A percentile compares a stretch with the other conserved stretches of the same genome.
These are phyloP conservation scores for Pseudogymnoascus sp. DNA, from an alignment of 2,329 filamentous ascomycete species.

Conservation along the genomic window DNA sequence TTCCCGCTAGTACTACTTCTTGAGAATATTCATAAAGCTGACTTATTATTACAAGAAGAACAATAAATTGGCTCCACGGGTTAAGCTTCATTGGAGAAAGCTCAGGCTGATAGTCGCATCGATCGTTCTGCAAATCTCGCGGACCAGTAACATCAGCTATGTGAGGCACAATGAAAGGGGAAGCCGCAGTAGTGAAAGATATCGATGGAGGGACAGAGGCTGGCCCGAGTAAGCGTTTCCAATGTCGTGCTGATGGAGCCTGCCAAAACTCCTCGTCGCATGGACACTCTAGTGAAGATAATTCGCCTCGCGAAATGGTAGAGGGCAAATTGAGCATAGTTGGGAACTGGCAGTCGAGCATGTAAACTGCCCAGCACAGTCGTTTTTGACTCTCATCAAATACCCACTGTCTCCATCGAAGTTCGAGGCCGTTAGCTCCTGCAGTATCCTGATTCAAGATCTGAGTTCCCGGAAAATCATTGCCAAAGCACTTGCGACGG, in stretches of 20 bases:
- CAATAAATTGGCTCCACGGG: constrained; percentile 20
- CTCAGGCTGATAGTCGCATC: neutral
- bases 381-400: constrained; percentile 17
- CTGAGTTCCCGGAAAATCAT: neutral
- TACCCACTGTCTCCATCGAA: neutral
- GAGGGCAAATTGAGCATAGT: constrained; percentile 20
- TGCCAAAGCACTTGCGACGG: neutral
- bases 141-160: neutral
- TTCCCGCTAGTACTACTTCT: constrained; percentile 16
- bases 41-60: constrained; percentile 18
- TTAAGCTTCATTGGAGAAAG: constrained; percentile 19
- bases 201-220: constrained; percentile 18
- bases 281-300: constrained; percentile 19
- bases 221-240: constrained; percentile 20
- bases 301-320: constrained; percentile 20
- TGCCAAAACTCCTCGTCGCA: constrained; percentile 23
- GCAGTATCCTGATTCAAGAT: neutral
- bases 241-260: constrained; percentile 19
- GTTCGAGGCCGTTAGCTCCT: neutral
- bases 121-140: neutral
- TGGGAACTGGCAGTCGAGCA: constrained; percentile 21
- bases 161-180: constrained; percentile 18
- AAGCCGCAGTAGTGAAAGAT: constrained; percentile 19
- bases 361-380: constrained; percentile 21
- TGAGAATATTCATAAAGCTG: constrained; percentile 19